phyloP scores from a whole-genome alignment of 371 early-diverging fungal genomes.

The Mortierella sp. region DNA sequence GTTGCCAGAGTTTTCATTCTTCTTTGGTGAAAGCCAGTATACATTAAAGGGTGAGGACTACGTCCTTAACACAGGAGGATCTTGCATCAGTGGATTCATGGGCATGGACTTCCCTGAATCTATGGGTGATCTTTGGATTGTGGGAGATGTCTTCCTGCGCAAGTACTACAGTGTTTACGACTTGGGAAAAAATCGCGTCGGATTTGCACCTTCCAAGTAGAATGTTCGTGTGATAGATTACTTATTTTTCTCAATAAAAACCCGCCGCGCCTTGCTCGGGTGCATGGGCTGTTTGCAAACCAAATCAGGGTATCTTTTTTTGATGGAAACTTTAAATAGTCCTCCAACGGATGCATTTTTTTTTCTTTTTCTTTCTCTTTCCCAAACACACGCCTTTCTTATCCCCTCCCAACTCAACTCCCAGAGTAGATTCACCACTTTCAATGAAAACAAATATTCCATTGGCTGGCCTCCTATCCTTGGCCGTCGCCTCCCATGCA shows the following conservation, averaged over 20 bases:
- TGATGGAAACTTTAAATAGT: neutral
- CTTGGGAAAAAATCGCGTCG: conserved; percentile 84
- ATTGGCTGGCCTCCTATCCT: conserved; percentile 6
- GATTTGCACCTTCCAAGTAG: conserved; percentile 58
- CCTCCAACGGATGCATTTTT: neutral
- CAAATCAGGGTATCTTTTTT: neutral
- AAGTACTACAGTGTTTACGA: conserved; percentile 94
- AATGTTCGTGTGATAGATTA: neutral
- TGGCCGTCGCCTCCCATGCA: conserved; percentile 5
- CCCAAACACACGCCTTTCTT: neutral
- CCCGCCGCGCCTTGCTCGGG: neutral
- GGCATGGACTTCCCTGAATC: conserved; percentile 88
- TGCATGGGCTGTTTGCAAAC: neutral
- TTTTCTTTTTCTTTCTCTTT: neutral
- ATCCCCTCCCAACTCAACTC: neutral
- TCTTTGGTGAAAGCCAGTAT: conserved; percentile 75
- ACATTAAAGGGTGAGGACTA: conserved; percentile 80
- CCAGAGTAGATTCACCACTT: too few relatives aligned
- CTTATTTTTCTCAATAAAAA: neutral
- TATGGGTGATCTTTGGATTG: conserved; percentile 77
- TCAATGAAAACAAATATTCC: neutral
- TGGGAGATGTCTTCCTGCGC: conserved; percentile 95
- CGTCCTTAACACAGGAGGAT: conserved; percentile 74
- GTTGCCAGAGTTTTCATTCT: conserved; percentile 83
- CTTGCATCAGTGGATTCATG: conserved; percentile 95